phyloP scores from a whole-genome alignment of 176 grass and related monocot genomes.

The Melocanna baccifera region DNA sequence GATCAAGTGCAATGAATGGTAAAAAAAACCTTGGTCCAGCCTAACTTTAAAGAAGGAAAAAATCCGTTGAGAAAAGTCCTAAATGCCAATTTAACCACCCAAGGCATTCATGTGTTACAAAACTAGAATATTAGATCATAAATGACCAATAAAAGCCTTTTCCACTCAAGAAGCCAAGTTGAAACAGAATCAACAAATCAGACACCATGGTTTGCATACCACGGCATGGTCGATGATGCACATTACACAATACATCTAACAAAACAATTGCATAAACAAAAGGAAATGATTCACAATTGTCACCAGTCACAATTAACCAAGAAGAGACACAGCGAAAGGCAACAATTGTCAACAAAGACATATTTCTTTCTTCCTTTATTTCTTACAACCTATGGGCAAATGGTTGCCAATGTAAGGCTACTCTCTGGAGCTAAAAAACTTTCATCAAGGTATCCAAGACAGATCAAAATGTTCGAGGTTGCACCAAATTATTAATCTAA shows the following conservation, averaged over 20 bases:
- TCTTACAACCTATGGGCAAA: conserved; percentile 49
- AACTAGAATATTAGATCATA: conserved; percentile 1
- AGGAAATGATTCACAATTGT: conserved; percentile 2
- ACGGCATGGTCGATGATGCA: neutral
- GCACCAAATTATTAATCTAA: conserved; percentile 51
- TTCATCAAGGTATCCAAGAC: conserved; percentile 37
- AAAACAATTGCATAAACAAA: conserved; percentile 16
- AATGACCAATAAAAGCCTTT: neutral
- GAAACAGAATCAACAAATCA: neutral
- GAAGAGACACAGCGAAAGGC: neutral
- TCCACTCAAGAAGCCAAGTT: neutral
- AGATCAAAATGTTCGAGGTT: conserved; percentile 38
- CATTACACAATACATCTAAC: conserved; percentile 2
- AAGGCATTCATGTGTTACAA: too few species aligned
- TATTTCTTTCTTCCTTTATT: conserved; percentile 47
- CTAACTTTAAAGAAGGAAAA: neutral
- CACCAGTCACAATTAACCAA: neutral
- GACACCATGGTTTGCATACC: neutral
- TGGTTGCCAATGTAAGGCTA: conserved; percentile 41
- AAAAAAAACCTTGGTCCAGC: neutral
- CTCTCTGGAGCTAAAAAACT: conserved; percentile 37
- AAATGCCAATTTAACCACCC: too few species aligned
- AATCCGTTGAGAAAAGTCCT: too few species aligned
- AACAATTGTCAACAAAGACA: conserved; percentile 19
- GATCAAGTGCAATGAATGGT: neutral